These are phyloP conservation scores for Lipomyces starkeyi DNA, from an alignment of 805 yeast species.

Conservation along the genomic window DNA sequence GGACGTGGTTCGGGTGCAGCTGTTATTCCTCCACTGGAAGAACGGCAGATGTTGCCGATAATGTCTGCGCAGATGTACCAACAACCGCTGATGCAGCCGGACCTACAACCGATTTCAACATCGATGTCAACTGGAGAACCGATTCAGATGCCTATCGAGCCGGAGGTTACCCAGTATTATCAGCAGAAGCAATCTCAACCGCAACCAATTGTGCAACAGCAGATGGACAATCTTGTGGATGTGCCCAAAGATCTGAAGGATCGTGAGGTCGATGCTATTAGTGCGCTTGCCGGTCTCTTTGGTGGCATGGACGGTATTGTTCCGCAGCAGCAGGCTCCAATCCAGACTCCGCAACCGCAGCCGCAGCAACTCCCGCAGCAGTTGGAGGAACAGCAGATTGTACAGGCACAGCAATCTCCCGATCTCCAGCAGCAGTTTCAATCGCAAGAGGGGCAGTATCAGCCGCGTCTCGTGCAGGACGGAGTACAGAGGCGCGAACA, in stretches of 20 bases:
- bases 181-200: background rate
- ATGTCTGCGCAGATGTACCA: constrained; percentile 1
- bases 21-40: background rate
- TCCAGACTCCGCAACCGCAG: constrained; percentile 5
- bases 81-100: background rate
- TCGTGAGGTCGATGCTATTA: constrained; percentile 40
- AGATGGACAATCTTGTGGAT: constrained; percentile 7
- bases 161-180: background rate
- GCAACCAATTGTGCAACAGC: background rate
- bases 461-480: background rate
- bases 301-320: constrained; percentile 29
- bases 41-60: constrained; percentile 4
- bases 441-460: background rate
- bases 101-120: background rate
- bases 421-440: background rate
- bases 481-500: background rate
- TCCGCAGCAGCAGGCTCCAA: constrained; percentile 1
- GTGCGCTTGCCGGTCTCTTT: constrained; percentile 40
- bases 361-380: constrained; percentile 15
- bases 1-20: constrained; percentile 8
- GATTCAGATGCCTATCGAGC: background rate
- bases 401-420: background rate
- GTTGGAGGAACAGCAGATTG: background rate
- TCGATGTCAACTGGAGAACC: background rate
- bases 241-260: constrained; percentile 30